Conservation (phyloP, 768 basidiomycete genomes). For the Mycena vitilis region DNA sequence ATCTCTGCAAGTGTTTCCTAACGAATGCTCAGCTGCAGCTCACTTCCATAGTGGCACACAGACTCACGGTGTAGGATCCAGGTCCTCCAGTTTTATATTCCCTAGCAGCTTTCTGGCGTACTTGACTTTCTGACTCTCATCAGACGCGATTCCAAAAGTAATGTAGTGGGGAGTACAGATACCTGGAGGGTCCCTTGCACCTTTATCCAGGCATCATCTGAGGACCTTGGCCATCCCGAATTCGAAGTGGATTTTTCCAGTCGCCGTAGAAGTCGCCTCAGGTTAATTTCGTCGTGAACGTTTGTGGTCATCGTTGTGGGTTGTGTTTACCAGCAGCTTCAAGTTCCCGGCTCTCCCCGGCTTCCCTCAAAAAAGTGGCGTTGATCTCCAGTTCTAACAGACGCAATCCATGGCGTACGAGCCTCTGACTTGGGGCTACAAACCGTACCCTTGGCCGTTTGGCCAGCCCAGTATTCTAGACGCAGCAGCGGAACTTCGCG, state of each 20-base stretch:
- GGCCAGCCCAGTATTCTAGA: constrained; percentile 18
- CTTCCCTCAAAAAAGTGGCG: too few species aligned
- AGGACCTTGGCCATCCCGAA: constrained; percentile 47
- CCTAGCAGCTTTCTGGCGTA: too few species aligned
- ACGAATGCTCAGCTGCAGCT: constrained; percentile 3
- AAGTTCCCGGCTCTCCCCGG: too few species aligned
- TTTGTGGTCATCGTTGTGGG: constrained; percentile 21
- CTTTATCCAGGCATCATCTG: constrained; percentile 61
- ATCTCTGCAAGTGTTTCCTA: constrained; percentile 57
- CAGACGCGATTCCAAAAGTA: too few species aligned
- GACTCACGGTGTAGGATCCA: constrained; percentile 51
- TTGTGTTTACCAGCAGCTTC: not conserved
- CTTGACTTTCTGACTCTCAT: too few species aligned
- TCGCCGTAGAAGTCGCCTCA: constrained; percentile 67
- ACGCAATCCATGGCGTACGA: too few species aligned
- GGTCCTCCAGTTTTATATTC: too few species aligned
- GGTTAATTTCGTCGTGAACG: constrained; percentile 75
- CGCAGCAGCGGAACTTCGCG: not conserved
- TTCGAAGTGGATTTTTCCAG: constrained; percentile 67
- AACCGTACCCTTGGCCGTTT: constrained; percentile 25
- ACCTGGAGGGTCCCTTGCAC: constrained; percentile 72
- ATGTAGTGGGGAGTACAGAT: constrained; percentile 28
- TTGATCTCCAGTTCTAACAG: too few species aligned
- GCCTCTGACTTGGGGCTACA: not conserved
- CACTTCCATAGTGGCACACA: constrained; percentile 1